Percentiles rank a stretch among this genome's conserved stretches.
Conservation (phyloP, 805 yeast genomes). For the Kluyveromyces aestuarii region DNA sequence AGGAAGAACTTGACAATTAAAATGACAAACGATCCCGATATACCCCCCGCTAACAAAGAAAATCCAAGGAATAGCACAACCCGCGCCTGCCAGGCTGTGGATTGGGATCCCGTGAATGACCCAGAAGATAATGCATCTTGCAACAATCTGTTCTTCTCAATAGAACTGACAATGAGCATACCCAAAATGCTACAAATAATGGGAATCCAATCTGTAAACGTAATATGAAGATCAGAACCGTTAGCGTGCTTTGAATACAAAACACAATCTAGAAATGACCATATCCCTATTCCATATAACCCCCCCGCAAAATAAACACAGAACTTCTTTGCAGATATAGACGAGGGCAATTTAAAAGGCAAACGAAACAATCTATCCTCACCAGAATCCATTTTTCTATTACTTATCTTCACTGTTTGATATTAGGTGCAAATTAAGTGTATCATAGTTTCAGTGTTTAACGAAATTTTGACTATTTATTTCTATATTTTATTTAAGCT, state of each 20-base stretch:
- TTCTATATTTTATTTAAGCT: no score
- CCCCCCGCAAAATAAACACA: constrained; percentile 77
- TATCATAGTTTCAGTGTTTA: no score
- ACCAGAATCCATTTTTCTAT: constrained; percentile 25
- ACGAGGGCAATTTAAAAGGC: constrained; percentile 58
- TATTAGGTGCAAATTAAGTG: no score
- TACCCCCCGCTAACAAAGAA: constrained; percentile 85
- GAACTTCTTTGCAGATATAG: constrained; percentile 56
- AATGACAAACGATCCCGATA: constrained; percentile 86
- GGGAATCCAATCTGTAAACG: constrained; percentile 95
- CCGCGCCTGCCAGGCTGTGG: constrained; percentile 89
- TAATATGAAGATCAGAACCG: constrained; percentile 78
- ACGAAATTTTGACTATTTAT: background rate
- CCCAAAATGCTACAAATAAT: constrained; percentile 82
- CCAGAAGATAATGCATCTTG: constrained; percentile 31
- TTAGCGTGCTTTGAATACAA: constrained; percentile 76
- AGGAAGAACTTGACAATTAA: constrained; percentile 75
- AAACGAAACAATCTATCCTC: constrained; percentile 54
- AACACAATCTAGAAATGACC: constrained; percentile 85
- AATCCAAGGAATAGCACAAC: constrained; percentile 86
- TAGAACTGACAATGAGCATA: constrained; percentile 58
- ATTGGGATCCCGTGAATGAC: constrained; percentile 28
- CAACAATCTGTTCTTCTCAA: constrained; percentile 34
- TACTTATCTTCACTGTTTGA: background rate
- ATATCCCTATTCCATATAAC: constrained; percentile 76